Evolutionary conservation across 2,329 filamentous ascomycete species (phyloP).

Genomic region (Aphanoascus verrucosus): DNA sequence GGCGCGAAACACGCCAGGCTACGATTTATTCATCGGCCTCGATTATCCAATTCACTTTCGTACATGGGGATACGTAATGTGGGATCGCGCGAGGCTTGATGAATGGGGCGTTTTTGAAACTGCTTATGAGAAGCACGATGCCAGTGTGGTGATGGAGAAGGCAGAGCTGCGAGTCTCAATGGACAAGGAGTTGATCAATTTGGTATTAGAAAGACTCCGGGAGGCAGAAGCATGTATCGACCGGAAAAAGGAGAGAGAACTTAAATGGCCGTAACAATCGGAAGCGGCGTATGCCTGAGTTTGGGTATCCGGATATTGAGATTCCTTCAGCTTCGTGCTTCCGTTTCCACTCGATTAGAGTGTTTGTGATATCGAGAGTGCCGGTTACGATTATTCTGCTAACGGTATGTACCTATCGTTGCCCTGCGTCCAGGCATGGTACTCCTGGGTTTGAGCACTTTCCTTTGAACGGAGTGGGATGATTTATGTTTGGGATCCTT

Average conservation of each 20-base stretch:
- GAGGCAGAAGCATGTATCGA: not conserved
- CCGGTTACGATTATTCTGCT: no score
- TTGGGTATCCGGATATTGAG: not conserved
- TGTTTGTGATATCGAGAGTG: no score
- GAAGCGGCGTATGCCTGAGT: not conserved
- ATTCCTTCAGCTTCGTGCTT: no score
- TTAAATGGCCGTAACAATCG: not conserved
- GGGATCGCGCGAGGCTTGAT: conserved; percentile 7
- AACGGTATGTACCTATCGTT: no score
- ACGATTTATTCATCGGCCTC: not conserved
- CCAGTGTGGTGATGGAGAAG: not conserved
- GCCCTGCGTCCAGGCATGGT: no score
- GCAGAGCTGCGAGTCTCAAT: not conserved
- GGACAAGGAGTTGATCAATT: not conserved
- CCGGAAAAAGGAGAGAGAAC: not conserved
- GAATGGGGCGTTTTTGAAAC: conserved; percentile 10
- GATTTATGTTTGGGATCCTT: no score
- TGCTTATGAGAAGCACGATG: not conserved
- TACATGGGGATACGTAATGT: conserved; percentile 13
- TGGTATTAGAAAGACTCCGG: not conserved
- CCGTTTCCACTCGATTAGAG: no score
- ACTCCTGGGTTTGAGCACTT: no score
- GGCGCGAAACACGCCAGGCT: not conserved
- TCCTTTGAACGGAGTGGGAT: no score
- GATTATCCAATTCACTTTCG: conserved; percentile 6